phyloP scores from a whole-genome alignment of 768 basidiomycete species.

The Dioszegia hungarica region DNA sequence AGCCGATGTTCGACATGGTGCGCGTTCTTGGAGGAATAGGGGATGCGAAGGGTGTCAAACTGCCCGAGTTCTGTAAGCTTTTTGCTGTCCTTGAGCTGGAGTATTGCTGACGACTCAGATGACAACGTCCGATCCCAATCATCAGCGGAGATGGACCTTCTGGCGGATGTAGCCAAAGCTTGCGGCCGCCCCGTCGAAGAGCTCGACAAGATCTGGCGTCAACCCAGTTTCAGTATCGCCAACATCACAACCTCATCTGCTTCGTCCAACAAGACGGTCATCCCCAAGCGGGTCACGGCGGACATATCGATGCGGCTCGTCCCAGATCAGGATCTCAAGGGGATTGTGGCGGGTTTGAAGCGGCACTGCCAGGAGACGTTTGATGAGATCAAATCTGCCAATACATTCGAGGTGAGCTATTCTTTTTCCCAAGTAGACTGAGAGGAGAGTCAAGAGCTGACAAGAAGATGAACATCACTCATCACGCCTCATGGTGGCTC shows the following conservation, averaged over 20 bases:
- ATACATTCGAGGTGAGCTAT: constrained; percentile 62
- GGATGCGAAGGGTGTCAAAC: constrained; percentile 58
- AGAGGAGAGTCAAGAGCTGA: not conserved
- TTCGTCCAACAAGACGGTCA: constrained; percentile 60
- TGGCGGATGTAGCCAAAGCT: constrained; percentile 64
- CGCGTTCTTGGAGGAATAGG: constrained; percentile 70
- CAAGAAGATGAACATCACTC: constrained; percentile 64
- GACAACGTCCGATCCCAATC: constrained; percentile 69
- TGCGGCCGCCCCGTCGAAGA: constrained; percentile 65
- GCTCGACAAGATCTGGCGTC: constrained; percentile 75
- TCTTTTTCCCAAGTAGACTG: too few species aligned
- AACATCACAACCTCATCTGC: constrained; percentile 71
- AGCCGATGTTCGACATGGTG: constrained; percentile 94
- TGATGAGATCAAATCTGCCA: constrained; percentile 60
- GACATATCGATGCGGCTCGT: constrained; percentile 88
- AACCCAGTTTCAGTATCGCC: constrained; percentile 85
- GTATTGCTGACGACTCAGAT: constrained; percentile 23
- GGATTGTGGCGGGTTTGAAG: constrained; percentile 61
- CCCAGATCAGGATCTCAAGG: constrained; percentile 74
- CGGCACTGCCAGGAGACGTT: constrained; percentile 62
- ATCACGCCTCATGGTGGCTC: constrained; percentile 69
- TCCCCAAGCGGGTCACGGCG: constrained; percentile 76
- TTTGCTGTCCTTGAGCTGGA: not conserved
- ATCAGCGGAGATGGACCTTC: constrained; percentile 63
- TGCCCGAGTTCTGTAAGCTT: constrained; percentile 77